phyloP scores from a whole-genome alignment of 1,284 basidiomycete species.

The Moesziomyces globuligerus region DNA sequence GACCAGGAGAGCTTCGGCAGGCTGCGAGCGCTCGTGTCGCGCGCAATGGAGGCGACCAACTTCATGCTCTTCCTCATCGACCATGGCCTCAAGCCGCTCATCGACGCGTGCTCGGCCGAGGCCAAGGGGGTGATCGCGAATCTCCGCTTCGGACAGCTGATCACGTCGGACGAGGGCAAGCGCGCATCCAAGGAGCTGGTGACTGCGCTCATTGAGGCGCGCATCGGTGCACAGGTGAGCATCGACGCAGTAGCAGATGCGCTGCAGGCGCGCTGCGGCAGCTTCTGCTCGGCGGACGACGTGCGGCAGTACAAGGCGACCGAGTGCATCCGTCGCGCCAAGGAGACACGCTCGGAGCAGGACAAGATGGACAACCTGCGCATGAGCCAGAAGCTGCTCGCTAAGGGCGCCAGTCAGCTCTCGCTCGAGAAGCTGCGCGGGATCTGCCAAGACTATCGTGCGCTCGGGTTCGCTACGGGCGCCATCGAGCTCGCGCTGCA shows the following conservation, averaged over 20 bases:
- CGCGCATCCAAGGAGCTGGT: slow-evolving; percentile 78
- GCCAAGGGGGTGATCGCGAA: slow-evolving; percentile 42
- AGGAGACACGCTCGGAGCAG: slow-evolving; percentile 78
- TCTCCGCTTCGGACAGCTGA: slow-evolving; percentile 57
- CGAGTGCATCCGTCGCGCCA: slow-evolving; percentile 89
- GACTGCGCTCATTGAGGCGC: slow-evolving; percentile 89
- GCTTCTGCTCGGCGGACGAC: slow-evolving; percentile 97
- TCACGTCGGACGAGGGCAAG: slow-evolving; percentile 84
- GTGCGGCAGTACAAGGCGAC: slow-evolving; percentile 98
- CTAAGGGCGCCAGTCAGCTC: slow-evolving; percentile 84
- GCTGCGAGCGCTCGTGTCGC: slow-evolving; percentile 78
- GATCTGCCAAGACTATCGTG: slow-evolving; percentile 84
- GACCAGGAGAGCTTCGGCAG: slow-evolving; percentile 83
- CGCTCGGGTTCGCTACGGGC: slow-evolving; percentile 83
- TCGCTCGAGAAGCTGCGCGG: slow-evolving; percentile 86
- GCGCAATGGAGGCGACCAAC: slow-evolving; percentile 74
- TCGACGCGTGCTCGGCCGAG: slow-evolving; percentile 69
- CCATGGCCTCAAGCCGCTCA: slow-evolving; percentile 86
- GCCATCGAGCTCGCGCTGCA: slow-evolving; percentile 85
- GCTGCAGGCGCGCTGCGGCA: slow-evolving; percentile 91
- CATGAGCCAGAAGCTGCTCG: slow-evolving; percentile 74
- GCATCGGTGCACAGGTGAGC: slow-evolving; percentile 93
- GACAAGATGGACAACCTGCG: slow-evolving; percentile 31
- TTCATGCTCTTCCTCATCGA: slow-evolving; percentile 92
- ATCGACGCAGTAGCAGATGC: slow-evolving; percentile 96